A percentile compares a stretch with the other conserved stretches of the same genome.
Conservation (phyloP, 2,329 filamentous ascomycete species). For the Fusarium protoensiforme region DNA sequence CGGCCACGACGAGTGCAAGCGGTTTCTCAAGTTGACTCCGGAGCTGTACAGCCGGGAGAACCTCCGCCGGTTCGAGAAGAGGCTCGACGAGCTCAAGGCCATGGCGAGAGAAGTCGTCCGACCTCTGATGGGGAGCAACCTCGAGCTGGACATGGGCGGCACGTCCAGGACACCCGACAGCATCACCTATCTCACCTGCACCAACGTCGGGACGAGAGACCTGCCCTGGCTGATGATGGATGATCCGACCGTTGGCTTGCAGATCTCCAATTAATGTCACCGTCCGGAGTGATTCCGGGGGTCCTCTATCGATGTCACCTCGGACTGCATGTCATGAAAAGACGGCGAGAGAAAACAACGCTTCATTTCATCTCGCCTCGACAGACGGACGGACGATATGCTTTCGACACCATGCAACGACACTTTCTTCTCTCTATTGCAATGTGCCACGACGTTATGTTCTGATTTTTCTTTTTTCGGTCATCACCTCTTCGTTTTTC, state of each 20-base stretch:
- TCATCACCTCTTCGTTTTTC: conserved; percentile 10
- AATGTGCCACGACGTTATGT: conserved; percentile 33
- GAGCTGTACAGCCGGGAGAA: conserved; percentile 90
- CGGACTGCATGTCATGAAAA: background rate
- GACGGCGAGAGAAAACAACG: background rate
- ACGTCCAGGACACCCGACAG: conserved; percentile 54
- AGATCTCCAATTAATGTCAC: conserved; percentile 17
- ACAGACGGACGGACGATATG: conserved; percentile 6
- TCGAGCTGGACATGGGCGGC: conserved; percentile 78
- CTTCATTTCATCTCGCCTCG: background rate
- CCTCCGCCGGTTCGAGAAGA: conserved; percentile 83
- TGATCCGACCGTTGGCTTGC: conserved; percentile 31
- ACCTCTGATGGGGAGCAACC: conserved; percentile 85
- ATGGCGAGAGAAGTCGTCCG: conserved; percentile 85
- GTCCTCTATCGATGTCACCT: background rate
- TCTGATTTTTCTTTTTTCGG: conserved; percentile 23
- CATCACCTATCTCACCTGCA: conserved; percentile 64
- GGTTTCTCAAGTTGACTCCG: conserved; percentile 85
- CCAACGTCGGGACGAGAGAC: conserved; percentile 59
- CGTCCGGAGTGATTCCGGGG: background rate
- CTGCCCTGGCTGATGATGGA: conserved; percentile 61
- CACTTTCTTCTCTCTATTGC: conserved; percentile 4
- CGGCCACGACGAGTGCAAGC: conserved; percentile 87
- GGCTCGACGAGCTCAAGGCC: conserved; percentile 88
- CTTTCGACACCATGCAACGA: conserved; percentile 32